Evolutionary conservation across 2,329 filamentous ascomycete species (phyloP).

Genomic region (Dactylonectria estremocensis): DNA sequence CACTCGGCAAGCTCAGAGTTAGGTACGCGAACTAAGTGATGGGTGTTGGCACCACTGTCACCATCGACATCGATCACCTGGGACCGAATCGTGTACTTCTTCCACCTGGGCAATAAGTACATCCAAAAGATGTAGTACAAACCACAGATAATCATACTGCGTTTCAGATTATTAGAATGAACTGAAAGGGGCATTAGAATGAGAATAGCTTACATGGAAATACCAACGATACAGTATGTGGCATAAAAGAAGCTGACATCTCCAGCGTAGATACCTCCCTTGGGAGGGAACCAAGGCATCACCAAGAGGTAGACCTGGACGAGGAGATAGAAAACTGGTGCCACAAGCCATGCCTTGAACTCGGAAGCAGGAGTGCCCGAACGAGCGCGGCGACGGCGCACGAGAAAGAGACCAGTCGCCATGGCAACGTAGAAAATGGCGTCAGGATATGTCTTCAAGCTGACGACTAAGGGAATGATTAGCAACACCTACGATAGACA

Average conservation of each 20-base stretch:
- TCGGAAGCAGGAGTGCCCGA: conserved; percentile 63
- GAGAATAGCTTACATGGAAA: conserved; percentile 70
- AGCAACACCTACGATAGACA: conserved; percentile 39
- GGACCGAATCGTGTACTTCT: conserved; percentile 69
- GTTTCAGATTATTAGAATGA: background rate
- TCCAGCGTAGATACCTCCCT: conserved; percentile 70
- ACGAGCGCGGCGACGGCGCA: conserved; percentile 68
- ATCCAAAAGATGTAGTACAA: conserved; percentile 75
- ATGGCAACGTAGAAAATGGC: conserved; percentile 72
- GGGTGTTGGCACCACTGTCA: conserved; percentile 57
- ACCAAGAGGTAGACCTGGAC: conserved; percentile 74
- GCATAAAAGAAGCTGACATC: conserved; percentile 83
- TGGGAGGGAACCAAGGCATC: conserved; percentile 81
- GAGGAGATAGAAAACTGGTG: conserved; percentile 72
- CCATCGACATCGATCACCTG: conserved; percentile 65
- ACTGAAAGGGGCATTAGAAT: rapidly evolving
- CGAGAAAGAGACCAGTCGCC: conserved; percentile 69
- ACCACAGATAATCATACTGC: conserved; percentile 66
- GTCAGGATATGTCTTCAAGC: conserved; percentile 71
- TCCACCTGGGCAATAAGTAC: conserved; percentile 65
- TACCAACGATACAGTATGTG: conserved; percentile 76
- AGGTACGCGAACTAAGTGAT: conserved; percentile 69
- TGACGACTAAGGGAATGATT: conserved; percentile 63
- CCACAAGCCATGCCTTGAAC: conserved; percentile 73
- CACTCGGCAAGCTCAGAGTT: conserved; percentile 65